These are phyloP conservation scores for Onygena corvina DNA, from an alignment of 2,329 filamentous ascomycete genomes.

Conservation along the genomic window DNA sequence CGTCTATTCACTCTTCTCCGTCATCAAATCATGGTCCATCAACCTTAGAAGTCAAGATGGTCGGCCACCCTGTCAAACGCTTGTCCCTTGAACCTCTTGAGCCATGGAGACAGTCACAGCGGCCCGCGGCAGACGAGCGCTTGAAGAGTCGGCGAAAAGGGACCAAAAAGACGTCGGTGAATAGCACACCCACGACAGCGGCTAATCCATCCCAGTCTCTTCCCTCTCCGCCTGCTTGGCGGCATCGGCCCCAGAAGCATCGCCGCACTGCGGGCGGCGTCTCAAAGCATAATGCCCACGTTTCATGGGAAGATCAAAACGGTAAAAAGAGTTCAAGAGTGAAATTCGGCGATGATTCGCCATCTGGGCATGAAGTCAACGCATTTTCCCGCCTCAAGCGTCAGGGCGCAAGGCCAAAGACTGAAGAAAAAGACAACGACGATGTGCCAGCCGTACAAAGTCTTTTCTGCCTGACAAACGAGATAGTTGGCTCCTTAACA, in stretches of 20 bases:
- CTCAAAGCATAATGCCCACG: background rate
- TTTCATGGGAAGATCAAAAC: background rate
- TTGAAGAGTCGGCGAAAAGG: constrained; percentile 23
- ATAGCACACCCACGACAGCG: constrained; percentile 21
- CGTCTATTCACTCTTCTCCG: constrained; percentile 1
- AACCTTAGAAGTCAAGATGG: constrained; percentile 29
- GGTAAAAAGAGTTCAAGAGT: background rate
- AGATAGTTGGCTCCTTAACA: constrained; percentile 29
- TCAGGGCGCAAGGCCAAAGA: background rate
- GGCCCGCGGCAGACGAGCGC: constrained; percentile 26
- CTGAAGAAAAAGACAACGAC: background rate
- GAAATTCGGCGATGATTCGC: background rate
- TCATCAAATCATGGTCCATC: constrained; percentile 19
- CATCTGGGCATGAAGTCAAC: background rate
- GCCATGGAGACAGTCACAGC: constrained; percentile 25
- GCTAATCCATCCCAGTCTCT: constrained; percentile 18
- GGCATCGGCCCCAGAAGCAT: constrained; percentile 31
- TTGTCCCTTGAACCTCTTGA: constrained; percentile 30
- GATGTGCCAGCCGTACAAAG: constrained; percentile 1
- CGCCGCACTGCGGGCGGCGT: constrained; percentile 1
- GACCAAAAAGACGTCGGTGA: constrained; percentile 24
- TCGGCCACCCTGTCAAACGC: constrained; percentile 30
- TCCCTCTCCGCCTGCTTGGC: constrained; percentile 30
- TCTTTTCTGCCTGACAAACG: constrained; percentile 24
- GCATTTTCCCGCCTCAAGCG: background rate